A percentile compares a stretch with the other conserved stretches of the same genome.
These are phyloP conservation scores for Metschnikowia drakensbergensis DNA, from an alignment of 805 yeast genomes.

Conservation along the genomic window DNA sequence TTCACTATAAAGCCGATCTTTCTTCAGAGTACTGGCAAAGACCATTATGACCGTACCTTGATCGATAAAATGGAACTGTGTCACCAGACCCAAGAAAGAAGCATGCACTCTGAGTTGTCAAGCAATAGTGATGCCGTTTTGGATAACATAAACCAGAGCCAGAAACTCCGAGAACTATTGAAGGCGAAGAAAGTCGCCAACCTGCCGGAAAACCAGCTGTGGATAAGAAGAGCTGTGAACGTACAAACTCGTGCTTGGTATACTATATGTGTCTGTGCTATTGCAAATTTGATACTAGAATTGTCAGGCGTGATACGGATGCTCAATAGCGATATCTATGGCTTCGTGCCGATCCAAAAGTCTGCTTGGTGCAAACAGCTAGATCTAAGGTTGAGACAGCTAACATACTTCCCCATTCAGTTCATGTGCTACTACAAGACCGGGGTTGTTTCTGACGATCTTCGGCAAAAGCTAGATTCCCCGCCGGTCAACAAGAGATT, in stretches of 20 bases:
- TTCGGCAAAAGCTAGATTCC: slow-evolving; percentile 35
- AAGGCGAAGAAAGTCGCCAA: not conserved
- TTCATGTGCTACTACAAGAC: slow-evolving; percentile 54
- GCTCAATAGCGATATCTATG: slow-evolving; percentile 26
- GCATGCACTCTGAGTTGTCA: slow-evolving; percentile 7
- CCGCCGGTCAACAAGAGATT: slow-evolving; percentile 35
- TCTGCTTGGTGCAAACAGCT: slow-evolving; percentile 75
- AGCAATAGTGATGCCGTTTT: slow-evolving; percentile 28
- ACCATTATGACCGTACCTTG: not conserved
- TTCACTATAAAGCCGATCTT: slow-evolving; percentile 71
- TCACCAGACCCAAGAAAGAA: not conserved
- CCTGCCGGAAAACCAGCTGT: not conserved
- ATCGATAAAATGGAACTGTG: slow-evolving; percentile 6
- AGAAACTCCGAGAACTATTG: slow-evolving; percentile 9
- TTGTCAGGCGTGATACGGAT: slow-evolving; percentile 14
- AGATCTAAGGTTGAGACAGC: slow-evolving; percentile 71
- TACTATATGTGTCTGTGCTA: not conserved
- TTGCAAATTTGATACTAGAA: not conserved
- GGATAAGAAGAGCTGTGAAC: not conserved
- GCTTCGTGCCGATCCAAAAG: slow-evolving; percentile 30
- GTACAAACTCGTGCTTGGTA: slow-evolving; percentile 4
- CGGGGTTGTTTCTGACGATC: slow-evolving; percentile 32
- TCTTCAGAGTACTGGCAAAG: slow-evolving; percentile 45
- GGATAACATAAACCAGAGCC: slow-evolving; percentile 33
- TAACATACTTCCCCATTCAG: slow-evolving; percentile 77